Evolutionary conservation across 2,329 filamentous ascomycete species (phyloP), one percentile per base, ranked within the genome.

Genomic region (Fusarium oxysporum): DNA sequence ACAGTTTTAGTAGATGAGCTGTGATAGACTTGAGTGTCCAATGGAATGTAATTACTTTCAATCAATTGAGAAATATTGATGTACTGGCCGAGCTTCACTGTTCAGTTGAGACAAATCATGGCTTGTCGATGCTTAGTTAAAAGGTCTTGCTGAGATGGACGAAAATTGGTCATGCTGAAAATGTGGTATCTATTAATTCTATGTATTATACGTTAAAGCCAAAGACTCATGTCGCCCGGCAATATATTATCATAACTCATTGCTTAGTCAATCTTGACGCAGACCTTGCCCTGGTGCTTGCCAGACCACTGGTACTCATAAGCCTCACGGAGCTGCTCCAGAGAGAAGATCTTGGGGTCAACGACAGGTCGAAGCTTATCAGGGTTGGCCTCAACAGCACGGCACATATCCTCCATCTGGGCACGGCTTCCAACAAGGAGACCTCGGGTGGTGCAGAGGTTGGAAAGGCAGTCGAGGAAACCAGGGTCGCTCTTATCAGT

Each of bases 381-480:
- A 8, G 85, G 83, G 53, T 82, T 82, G 25, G 80, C 84, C 71
- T 88, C 86, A 62, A 89, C 82, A 21, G 85, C 85, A 3, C 81
- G 78, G 70, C 83, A 83, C 84, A 89, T 86, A 14, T 87, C 86
- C 78, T 88, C 85, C 79, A 88, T 84, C 80, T 86, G 83, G 6
- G 78, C 47, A 21, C 85, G 78, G 73, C 68, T 86, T 8, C 87
- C 87, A 11, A 85, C 84, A 45, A 86, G 78, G 7, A 88, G 70
- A 33, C 86, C 86, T 6, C 87, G 80, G 11, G 83, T 82, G 0
- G 82, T 87, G 77, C 83, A 83, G 21, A 79, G 51, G 37, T 75
- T 72, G 33, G 35, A 70, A 17, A 83, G 70, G 68, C 76, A 79
- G 61, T 81, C 80, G 10, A 82, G 71, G 75, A 82, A 82, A 17